Conservation (phyloP, 2,329 filamentous ascomycete species). For the Chaetomiaceae sp. region DNA sequence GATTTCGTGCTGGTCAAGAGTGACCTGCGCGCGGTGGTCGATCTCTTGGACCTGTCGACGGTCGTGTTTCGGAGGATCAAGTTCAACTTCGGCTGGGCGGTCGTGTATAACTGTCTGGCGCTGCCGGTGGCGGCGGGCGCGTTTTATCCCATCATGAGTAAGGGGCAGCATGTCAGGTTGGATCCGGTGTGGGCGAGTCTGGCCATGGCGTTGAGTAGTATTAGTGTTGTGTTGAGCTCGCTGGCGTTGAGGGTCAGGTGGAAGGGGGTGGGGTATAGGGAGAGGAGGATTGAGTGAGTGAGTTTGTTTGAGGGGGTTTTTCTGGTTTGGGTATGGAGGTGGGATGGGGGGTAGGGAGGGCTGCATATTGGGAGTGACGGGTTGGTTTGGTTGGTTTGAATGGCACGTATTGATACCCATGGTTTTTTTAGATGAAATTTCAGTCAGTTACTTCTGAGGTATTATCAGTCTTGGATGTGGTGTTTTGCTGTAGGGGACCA, state of each 20-base stretch:
- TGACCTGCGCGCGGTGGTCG: constrained; percentile 64
- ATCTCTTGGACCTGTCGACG: constrained; percentile 66
- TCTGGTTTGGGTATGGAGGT: no score
- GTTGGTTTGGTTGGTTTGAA: no score
- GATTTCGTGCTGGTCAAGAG: constrained; percentile 73
- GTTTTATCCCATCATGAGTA: constrained; percentile 55
- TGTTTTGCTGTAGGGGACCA: no score
- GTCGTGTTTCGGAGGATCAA: constrained; percentile 73
- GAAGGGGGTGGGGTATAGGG: constrained; percentile 33
- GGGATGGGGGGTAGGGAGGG: no score
- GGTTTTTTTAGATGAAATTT: no score
- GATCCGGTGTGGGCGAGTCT: constrained; percentile 83
- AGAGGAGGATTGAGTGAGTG: constrained; percentile 27
- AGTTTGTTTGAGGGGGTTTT: background rate
- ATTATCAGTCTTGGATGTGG: no score
- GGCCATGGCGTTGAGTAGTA: constrained; percentile 88
- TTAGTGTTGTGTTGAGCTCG: constrained; percentile 83
- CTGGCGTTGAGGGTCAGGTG: constrained; percentile 55
- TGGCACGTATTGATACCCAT: no score
- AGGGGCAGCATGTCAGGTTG: constrained; percentile 55
- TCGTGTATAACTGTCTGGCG: constrained; percentile 74
- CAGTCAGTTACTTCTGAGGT: no score
- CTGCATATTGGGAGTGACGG: no score
- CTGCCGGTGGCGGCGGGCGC: constrained; percentile 79
- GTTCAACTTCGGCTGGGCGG: constrained; percentile 82